Evolutionary conservation across 1,284 basidiomycete species (phyloP).

Genomic region (Cryptococcus jaspeensis): DNA sequence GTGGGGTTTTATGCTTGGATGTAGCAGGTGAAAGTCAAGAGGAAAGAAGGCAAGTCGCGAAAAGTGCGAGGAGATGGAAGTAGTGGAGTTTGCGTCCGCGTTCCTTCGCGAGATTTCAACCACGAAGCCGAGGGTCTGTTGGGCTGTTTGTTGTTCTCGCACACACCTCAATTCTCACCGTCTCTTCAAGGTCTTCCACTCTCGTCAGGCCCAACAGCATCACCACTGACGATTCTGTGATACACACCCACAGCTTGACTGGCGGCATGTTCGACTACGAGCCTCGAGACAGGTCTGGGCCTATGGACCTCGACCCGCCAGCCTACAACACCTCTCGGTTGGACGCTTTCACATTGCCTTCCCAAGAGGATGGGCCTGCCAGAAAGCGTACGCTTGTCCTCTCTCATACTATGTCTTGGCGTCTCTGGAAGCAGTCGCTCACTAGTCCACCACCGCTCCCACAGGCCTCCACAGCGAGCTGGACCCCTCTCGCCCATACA

Average conservation of each 20-base stretch:
- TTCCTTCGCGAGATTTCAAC: slow-evolving; percentile 3
- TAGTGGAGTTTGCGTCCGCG: background rate
- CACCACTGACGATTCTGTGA: background rate
- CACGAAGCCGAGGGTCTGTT: background rate
- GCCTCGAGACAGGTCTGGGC: slow-evolving; percentile 34
- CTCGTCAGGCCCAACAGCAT: background rate
- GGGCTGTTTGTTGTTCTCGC: slow-evolving; percentile 5
- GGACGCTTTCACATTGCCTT: slow-evolving; percentile 27
- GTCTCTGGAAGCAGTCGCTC: background rate
- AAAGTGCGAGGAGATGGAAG: background rate
- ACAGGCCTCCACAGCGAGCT: slow-evolving; percentile 44
- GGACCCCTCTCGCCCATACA: slow-evolving; percentile 7
- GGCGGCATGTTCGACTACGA: slow-evolving; percentile 18
- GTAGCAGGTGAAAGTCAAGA: background rate
- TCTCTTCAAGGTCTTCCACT: background rate
- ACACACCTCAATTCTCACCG: background rate
- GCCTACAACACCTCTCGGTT: slow-evolving; percentile 25
- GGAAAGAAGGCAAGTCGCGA: background rate
- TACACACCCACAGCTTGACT: background rate
- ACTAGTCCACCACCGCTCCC: too few species aligned
- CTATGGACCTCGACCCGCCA: slow-evolving; percentile 44
- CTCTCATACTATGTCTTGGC: background rate
- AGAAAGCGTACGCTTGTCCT: slow-evolving; percentile 38
- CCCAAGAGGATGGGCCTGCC: slow-evolving; percentile 38
- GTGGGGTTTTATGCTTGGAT: background rate